A percentile compares a stretch with the other conserved stretches of the same genome.
Conservation (phyloP, 2,329 filamentous ascomycete species). For the Diaporthe sp. region DNA sequence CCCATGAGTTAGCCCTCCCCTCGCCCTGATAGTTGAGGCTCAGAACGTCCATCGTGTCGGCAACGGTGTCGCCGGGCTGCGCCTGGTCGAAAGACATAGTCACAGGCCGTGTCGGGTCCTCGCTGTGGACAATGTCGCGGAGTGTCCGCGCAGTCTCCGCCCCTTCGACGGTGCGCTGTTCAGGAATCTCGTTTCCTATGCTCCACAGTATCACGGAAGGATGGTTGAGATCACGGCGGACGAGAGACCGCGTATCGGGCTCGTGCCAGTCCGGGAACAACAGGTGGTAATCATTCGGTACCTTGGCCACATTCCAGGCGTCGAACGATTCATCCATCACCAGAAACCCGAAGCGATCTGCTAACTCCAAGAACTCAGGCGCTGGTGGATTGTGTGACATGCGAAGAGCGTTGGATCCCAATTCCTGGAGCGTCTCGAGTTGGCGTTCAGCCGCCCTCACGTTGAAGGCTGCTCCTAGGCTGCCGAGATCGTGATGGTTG, state of each 20-base stretch:
- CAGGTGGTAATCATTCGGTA: constrained; percentile 63
- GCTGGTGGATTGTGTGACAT: constrained; percentile 69
- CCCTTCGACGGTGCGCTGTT: constrained; percentile 57
- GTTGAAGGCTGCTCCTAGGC: constrained; percentile 66
- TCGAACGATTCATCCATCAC: constrained; percentile 70
- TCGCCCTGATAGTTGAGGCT: constrained; percentile 21
- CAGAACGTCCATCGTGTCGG: constrained; percentile 55
- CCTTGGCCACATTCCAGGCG: constrained; percentile 61
- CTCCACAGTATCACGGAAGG: constrained; percentile 67
- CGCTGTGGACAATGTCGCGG: constrained; percentile 58
- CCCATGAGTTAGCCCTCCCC: neutral
- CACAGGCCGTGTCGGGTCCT: constrained; percentile 62
- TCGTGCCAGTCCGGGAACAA: constrained; percentile 69
- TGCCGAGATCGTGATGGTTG: constrained; percentile 66
- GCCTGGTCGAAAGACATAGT: constrained; percentile 64
- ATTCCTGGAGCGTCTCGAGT: constrained; percentile 61
- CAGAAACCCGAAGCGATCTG: constrained; percentile 64
- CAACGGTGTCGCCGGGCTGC: constrained; percentile 54
- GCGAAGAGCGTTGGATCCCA: constrained; percentile 64
- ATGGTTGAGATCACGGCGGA: constrained; percentile 69
- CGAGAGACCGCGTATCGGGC: constrained; percentile 63
- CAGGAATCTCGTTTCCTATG: constrained; percentile 66
- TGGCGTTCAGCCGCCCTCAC: constrained; percentile 62
- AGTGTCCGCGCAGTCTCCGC: constrained; percentile 53
- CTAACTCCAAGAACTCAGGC: constrained; percentile 62